Conservation (phyloP, 129 eudicot genomes). For the Lactuca saligna region DNA sequence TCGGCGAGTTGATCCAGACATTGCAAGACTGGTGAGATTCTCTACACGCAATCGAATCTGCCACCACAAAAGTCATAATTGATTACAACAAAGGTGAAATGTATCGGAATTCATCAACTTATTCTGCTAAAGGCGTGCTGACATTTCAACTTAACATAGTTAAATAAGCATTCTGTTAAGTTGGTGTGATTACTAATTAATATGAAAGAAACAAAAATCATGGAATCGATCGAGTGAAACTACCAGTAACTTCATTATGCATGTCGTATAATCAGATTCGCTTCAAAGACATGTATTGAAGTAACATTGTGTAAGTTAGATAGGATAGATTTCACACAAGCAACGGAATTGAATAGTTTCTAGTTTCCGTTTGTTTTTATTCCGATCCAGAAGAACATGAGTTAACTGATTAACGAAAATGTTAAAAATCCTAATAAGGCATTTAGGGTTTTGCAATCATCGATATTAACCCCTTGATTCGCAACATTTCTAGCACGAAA, state of each 20-base stretch:
- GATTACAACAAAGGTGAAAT: neutral
- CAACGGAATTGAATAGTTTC: neutral
- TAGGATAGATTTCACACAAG: neutral
- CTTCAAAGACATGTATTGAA: neutral
- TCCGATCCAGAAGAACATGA: slow-evolving; percentile 5
- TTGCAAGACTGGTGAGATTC: slow-evolving; percentile 48
- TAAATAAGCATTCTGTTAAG: neutral
- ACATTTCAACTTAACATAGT: neutral
- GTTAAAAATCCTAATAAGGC: neutral
- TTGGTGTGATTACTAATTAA: neutral
- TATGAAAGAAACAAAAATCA: neutral
- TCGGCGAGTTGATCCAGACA: slow-evolving; percentile 57
- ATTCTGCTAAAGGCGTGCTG: neutral
- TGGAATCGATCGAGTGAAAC: neutral
- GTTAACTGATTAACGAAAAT: neutral
- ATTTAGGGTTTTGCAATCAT: slow-evolving; percentile 20
- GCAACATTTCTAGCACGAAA: slow-evolving; percentile 14
- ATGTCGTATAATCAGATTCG: neutral
- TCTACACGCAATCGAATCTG: slow-evolving; percentile 65
- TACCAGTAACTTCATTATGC: neutral
- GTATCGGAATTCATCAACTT: neutral
- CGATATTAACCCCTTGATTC: neutral
- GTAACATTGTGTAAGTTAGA: slow-evolving; percentile 1
- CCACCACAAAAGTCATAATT: slow-evolving; percentile 9
- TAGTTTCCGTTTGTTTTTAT: neutral